Base-by-base conservation (phyloP, 2,329 filamentous ascomycete genomes). In the Thelonectria olida region DNA sequence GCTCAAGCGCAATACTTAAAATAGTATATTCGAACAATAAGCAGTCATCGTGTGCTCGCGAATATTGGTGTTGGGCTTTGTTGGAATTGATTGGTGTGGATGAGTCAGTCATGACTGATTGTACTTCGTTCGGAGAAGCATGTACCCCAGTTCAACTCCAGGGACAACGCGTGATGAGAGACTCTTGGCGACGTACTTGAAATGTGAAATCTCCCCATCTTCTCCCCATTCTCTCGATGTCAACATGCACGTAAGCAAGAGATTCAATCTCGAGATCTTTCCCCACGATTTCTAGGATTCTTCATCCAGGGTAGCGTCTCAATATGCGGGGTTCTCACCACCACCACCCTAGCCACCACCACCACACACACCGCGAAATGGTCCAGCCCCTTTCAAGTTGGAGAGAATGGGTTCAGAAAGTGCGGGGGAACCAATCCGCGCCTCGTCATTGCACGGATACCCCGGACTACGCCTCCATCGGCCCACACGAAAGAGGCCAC, bases 351-450 rank as follows among this genome's bases (percentile, higher is more conserved):
- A n/a, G n/a, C n/a, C n/a, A 20, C 38, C 36, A 28, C 27, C 17
- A 9, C 20, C 5, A 15, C 27, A 17, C 7, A 38, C 36, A 38
- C 13, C 15, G 7, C 36, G 27, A 39, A 44, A 15, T 12, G 47
- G 17, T 36, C 38, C 25, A 17, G 7, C 19, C 13, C 31, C 17
- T n/a, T 13, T 20, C 25, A 25, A 4, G 15, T 7, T 20, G 20
- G 19, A 22, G 39, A 44, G 39, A 23, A 44, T 13, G 17, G 39
- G 12, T 44, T 44, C 20, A 20, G n/a, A 13, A 13, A 44, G 20
- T 38, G 27, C 20, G 19, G 51, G 50, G 51, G 41, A 31, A 25
- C 51, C 51, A 54, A 54, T 54, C 9, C 15, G 13, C 34, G 51
- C 5, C 27, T 20, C 10, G 7, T 19, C 15, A 44, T 44, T 22